phyloP scores from a whole-genome alignment of 768 basidiomycete species.

The Russula dissimulans region DNA sequence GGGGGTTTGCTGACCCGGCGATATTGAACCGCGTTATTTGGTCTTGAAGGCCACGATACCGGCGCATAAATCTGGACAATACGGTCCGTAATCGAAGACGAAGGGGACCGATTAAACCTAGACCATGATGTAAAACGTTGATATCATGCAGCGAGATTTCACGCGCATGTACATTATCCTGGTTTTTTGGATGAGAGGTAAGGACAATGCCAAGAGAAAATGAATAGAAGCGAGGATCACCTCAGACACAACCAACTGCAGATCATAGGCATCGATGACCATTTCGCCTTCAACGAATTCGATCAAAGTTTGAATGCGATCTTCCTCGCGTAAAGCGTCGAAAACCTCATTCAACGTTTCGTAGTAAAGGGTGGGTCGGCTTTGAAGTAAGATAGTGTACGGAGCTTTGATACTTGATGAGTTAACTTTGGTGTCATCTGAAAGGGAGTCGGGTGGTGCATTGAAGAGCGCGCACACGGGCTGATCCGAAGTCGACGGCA shows the following conservation, averaged over 20 bases:
- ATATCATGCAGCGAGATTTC: slow-evolving; percentile 21
- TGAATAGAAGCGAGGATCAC: slow-evolving; percentile 26
- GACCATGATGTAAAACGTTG: slow-evolving; percentile 18
- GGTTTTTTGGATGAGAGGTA: background rate
- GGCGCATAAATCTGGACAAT: slow-evolving; percentile 16
- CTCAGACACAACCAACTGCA: slow-evolving; percentile 58
- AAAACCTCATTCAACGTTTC: slow-evolving; percentile 64
- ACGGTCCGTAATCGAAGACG: slow-evolving; percentile 16
- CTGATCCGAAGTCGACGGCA: slow-evolving; percentile 32
- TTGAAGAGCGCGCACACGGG: slow-evolving; percentile 26
- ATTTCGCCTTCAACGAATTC: slow-evolving; percentile 53
- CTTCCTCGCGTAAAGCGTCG: slow-evolving; percentile 60
- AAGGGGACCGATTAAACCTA: slow-evolving; percentile 18
- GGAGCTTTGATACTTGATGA: slow-evolving; percentile 17
- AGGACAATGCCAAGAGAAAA: background rate
- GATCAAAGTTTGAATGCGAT: slow-evolving; percentile 37
- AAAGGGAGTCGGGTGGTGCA: background rate
- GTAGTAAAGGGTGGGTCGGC: slow-evolving; percentile 65
- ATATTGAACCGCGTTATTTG: slow-evolving; percentile 9
- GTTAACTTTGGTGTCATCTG: slow-evolving; percentile 1
- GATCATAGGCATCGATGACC: slow-evolving; percentile 58
- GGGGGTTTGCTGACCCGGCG: background rate
- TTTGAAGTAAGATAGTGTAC: slow-evolving; percentile 44
- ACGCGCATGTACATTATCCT: slow-evolving; percentile 22
- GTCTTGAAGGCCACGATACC: slow-evolving; percentile 16